Conservation (phyloP, 441 rosid species). For the Metrosideros polymorpha region DNA sequence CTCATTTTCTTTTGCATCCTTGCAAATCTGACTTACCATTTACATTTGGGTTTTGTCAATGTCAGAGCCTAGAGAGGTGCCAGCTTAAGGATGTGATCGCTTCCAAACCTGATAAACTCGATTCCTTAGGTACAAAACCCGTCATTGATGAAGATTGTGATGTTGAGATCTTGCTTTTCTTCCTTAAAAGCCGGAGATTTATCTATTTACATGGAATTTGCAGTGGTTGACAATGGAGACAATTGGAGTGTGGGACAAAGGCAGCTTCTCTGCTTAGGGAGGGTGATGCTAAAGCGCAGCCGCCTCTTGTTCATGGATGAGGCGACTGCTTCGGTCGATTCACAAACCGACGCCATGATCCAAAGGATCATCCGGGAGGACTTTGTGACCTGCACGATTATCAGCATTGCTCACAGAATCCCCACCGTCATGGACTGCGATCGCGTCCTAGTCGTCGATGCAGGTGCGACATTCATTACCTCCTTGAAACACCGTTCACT, state of each 20-base stretch:
- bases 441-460: conserved; percentile 79
- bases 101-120: conserved; percentile 79
- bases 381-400: conserved; percentile 65
- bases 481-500: neutral
- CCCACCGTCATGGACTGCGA: conserved; percentile 98
- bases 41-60: neutral
- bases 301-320: conserved; percentile 80
- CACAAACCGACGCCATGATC: conserved; percentile 83
- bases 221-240: conserved; percentile 84
- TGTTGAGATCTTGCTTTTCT: neutral
- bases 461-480: conserved; percentile 37
- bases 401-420: conserved; percentile 95
- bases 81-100: conserved; percentile 77
- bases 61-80: conserved; percentile 80
- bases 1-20: neutral
- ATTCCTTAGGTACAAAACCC: conserved; percentile 44
- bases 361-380: conserved; percentile 88
- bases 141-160: neutral
- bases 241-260: conserved; percentile 99
- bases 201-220: neutral
- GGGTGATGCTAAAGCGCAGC: conserved; percentile 81
- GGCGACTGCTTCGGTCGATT: conserved; percentile 94
- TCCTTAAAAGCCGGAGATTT: neutral
- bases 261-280: conserved; percentile 81
- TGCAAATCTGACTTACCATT: neutral